Evolutionary conservation across 2,329 filamentous ascomycete species (phyloP).

Genomic region (Aspergillus glaucus): DNA sequence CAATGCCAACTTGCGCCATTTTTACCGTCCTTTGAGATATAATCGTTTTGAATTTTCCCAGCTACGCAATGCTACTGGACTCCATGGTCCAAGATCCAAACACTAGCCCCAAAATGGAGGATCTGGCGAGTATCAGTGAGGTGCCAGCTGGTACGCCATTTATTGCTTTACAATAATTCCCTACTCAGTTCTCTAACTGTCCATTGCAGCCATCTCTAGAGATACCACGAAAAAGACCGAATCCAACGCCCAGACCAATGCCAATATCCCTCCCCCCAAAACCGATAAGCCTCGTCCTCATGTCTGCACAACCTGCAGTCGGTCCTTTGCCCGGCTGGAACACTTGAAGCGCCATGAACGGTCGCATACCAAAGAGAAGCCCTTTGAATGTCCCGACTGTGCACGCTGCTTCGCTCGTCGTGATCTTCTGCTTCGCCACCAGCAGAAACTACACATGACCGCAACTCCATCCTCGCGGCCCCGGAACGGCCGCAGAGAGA

Average conservation of each 20-base stretch:
- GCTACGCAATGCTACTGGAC: slow-evolving; percentile 26
- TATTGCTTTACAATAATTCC: slow-evolving; percentile 7
- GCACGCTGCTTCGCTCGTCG: slow-evolving; percentile 88
- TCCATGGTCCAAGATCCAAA: slow-evolving; percentile 33
- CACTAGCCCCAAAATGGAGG: slow-evolving; percentile 30
- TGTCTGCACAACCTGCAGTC: slow-evolving; percentile 81
- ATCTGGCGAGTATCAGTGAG: slow-evolving; percentile 38
- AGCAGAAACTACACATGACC: slow-evolving; percentile 96
- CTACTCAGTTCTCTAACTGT: slow-evolving; percentile 5
- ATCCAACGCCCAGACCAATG: slow-evolving; percentile 25
- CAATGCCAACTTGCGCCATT: not conserved
- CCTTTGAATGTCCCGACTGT: slow-evolving; percentile 94
- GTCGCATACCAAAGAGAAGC: slow-evolving; percentile 98
- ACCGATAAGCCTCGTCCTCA: slow-evolving; percentile 96
- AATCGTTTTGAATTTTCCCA: not conserved
- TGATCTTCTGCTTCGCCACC: slow-evolving; percentile 85
- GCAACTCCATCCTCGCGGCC: slow-evolving; percentile 81
- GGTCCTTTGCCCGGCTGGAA: slow-evolving; percentile 90
- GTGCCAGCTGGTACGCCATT: slow-evolving; percentile 34
- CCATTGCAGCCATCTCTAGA: slow-evolving; percentile 17
- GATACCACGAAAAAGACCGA: slow-evolving; percentile 26
- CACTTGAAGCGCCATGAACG: slow-evolving; percentile 96
- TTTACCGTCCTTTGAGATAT: not conserved
- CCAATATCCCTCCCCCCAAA: slow-evolving; percentile 65
- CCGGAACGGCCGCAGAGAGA: slow-evolving; percentile 77